Evolutionary conservation across 192 early-diverging fungal genomes (phyloP).

Genomic region (Coemansia sp.): DNA sequence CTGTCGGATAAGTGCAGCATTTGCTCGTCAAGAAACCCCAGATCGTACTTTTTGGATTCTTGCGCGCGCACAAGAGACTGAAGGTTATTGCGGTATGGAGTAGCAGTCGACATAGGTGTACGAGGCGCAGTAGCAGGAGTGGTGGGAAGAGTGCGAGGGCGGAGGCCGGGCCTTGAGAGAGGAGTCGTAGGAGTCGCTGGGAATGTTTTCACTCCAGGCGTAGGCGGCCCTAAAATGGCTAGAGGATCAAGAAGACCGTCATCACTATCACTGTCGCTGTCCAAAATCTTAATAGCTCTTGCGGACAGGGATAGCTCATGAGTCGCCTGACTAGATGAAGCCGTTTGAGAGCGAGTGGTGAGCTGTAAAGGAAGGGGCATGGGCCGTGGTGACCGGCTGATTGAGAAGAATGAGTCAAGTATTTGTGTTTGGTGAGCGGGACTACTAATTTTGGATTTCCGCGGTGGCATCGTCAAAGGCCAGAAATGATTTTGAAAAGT

Average conservation of each 20-base stretch:
- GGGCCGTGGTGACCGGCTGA: background rate
- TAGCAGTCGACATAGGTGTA: background rate
- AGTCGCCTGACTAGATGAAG: background rate
- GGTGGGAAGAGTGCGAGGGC: background rate
- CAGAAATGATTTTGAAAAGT: background rate
- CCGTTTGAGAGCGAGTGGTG: background rate
- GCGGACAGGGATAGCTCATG: background rate
- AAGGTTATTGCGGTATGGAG: slow-evolving; percentile 36
- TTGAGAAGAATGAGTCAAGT: background rate
- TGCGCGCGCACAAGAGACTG: slow-evolving; percentile 39
- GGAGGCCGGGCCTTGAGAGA: background rate
- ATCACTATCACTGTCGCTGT: slow-evolving; percentile 44
- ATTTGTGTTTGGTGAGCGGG: background rate
- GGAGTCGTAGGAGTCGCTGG: background rate
- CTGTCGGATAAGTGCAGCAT: slow-evolving; percentile 8
- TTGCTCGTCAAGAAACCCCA: slow-evolving; percentile 34
- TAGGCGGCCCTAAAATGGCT: slow-evolving; percentile 22
- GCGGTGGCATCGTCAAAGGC: background rate
- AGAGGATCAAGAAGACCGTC: slow-evolving; percentile 33
- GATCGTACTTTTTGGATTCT: slow-evolving; percentile 26
- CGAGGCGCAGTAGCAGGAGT: background rate
- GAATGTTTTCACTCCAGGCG: background rate
- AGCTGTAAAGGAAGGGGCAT: background rate
- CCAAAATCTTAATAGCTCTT: background rate
- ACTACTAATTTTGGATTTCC: background rate